Conservation (phyloP, 2,329 filamentous ascomycete genomes). For the Talaromyces amestolkiae region DNA sequence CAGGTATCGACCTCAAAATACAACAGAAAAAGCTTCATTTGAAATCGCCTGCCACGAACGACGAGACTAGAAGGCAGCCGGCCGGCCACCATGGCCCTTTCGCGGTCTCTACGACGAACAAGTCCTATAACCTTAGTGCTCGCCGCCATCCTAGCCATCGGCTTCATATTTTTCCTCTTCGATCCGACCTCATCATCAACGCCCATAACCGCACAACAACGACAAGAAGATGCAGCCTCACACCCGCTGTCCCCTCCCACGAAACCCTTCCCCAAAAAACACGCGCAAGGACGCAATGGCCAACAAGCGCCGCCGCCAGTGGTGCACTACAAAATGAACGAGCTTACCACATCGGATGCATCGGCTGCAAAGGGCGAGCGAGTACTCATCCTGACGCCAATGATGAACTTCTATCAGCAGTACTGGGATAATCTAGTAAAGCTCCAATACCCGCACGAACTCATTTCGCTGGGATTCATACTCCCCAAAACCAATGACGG, state of each 20-base stretch:
- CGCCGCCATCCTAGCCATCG: conserved; percentile 68
- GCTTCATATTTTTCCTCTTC: conserved; percentile 65
- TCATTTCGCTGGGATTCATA: conserved; percentile 95
- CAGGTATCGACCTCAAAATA: not conserved
- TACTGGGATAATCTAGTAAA: conserved; percentile 94
- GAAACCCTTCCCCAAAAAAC: conserved; percentile 69
- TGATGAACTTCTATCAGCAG: conserved; percentile 86
- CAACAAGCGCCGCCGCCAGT: conserved; percentile 72
- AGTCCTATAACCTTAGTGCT: conserved; percentile 74
- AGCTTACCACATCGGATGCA: conserved; percentile 76
- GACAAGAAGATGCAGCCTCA: conserved; percentile 59
- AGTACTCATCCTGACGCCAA: conserved; percentile 85
- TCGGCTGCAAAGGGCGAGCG: conserved; percentile 78
- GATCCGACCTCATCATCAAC: conserved; percentile 54
- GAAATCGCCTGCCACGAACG: not conserved
- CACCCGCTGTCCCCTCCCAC: conserved; percentile 72
- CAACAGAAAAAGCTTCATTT: not conserved
- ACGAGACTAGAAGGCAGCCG: not conserved
- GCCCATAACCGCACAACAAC: conserved; percentile 49
- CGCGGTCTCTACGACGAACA: conserved; percentile 72
- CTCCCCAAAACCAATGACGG: conserved; percentile 91
- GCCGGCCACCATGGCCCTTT: conserved; percentile 49
- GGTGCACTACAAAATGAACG: conserved; percentile 90
- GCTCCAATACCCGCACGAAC: conserved; percentile 84
- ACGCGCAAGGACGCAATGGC: conserved; percentile 47